Evolutionary conservation across 768 basidiomycete species (phyloP), one percentile per base, ranked within the genome.

Genomic region (Hygrophoropsis aurantiaca): DNA sequence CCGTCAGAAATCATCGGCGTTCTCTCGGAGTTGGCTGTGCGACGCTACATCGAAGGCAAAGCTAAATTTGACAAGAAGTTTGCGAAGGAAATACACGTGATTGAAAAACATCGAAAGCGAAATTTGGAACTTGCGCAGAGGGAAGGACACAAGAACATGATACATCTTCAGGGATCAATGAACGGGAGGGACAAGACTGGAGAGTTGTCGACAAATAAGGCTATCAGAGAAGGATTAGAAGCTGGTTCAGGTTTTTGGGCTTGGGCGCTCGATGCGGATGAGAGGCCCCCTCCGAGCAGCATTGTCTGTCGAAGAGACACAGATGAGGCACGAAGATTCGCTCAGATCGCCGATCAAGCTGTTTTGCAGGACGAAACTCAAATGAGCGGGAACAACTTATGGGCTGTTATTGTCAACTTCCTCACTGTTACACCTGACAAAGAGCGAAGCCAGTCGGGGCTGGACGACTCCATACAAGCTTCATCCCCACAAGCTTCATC

Each of bases 261-360:
- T 16, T 97, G 89, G 93, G 91, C 85, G 5, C 65, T 92, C 47
- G 85, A 90, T 51, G 81, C 74, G 13, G 71, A 80, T 42, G 94
- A 97, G 67, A 73, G 75, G 16, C 95, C 95, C 3, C 95, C 95
- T 4, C 89, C 94, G 3, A 90, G 87, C 57, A 94, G 92, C 44
- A 91, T 97, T 55, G 89, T 90, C 25, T 84, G 89, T n/a, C 73
- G 94, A 47, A 69, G 93, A 44, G 94, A 98, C 58, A 94, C 91
- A 5, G 72, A 74, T 32, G 90, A 93, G 68, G 90, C 90, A 9
- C 72, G 82, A 20, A 71, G 77, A 57, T 69, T 93, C 33, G 88
- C 87, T 20, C 78, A 75, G 42, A 75, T 90, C 27, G 90, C 90
- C 5, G 90, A 91, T 59, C 74, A 79, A 61, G 73, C 78, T 13